Base-by-base conservation (phyloP, 225 moss, liverwort and hornwort species). In the Neckera pumila region DNA sequence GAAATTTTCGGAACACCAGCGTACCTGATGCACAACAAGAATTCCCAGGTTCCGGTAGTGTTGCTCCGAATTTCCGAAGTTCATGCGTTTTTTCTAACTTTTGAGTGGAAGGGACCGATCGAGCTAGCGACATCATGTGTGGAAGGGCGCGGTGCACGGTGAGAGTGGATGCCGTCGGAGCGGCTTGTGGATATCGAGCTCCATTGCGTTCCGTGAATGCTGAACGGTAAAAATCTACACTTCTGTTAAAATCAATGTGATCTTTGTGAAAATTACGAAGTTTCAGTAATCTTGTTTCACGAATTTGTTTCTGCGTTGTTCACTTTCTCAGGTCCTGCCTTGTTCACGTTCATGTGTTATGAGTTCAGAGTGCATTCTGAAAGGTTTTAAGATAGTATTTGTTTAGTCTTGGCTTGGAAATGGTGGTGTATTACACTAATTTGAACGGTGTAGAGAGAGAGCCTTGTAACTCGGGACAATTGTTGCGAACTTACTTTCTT, bases 81-180 rank as follows among this genome's bases (percentile, higher is more conserved):
- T 19, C 40, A 28, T 31, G 9, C 18, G 11, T 12, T 87, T 58
- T 30, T 36, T 17, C 17, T 16, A 86, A 73, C 31, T 30, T 74
- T 66, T 38, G 62, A 85, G 54, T 8, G 56, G 66, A 28, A 83
- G 85, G 19, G 71, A n/a, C 13, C 14, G 59, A 56, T 51, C 36
- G 67, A 83, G 16, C 15, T 51, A 51, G 79, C 42, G 85, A 20
- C 86, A 96, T 7, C 17, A 92, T 99, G 99, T 99, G 99, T 64
- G 99, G 99, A n/a, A 94, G 99, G 88, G 92, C 99, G 77, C 90
- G 96, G 80, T 99, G 97, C 89, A 97, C 97, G n/a, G 82, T 99
- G 90, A 82, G 95, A 56, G 95, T 92, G 63, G 95, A 94, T 51
- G 91, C 94, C 49, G 97, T 94, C 34, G 94, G 93, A 80, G 91